Conservation (phyloP, 352 stramenopile genomes). For the Phytophthora pluvialis region DNA sequence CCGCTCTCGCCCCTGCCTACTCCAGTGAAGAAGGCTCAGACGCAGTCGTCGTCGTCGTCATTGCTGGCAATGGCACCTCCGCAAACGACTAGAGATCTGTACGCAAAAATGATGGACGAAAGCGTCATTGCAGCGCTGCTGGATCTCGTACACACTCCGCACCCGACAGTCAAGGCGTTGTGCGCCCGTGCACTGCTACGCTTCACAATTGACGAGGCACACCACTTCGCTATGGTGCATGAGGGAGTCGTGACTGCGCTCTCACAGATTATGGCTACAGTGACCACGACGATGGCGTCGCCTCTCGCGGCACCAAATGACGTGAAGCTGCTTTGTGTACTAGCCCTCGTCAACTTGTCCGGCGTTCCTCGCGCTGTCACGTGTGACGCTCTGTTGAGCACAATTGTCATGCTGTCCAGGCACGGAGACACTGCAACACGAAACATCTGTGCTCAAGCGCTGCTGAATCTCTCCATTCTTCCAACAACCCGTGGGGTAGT, state of each 20-base stretch:
- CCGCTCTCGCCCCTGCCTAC: slow-evolving; percentile 21
- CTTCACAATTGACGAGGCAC: slow-evolving; percentile 75
- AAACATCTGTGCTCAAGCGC: slow-evolving; percentile 54
- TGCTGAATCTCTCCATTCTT: slow-evolving; percentile 84
- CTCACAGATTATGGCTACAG: slow-evolving; percentile 66
- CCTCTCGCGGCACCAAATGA: slow-evolving; percentile 47
- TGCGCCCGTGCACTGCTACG: slow-evolving; percentile 74
- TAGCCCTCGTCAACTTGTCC: slow-evolving; percentile 79
- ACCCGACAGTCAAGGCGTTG: slow-evolving; percentile 68
- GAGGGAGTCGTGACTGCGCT: slow-evolving; percentile 72
- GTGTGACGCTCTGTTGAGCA: slow-evolving; percentile 69
- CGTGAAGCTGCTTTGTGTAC: slow-evolving; percentile 62
- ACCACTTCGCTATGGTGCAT: slow-evolving; percentile 84
- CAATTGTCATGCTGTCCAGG: slow-evolving; percentile 51
- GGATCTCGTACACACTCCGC: slow-evolving; percentile 70
- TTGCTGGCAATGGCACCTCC: slow-evolving; percentile 29
- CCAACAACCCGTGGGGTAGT: slow-evolving; percentile 73
- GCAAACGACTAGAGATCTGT: slow-evolving; percentile 54
- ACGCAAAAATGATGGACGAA: slow-evolving; percentile 79
- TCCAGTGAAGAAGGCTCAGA: slow-evolving; percentile 28
- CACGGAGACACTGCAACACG: slow-evolving; percentile 35
- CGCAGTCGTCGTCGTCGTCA: slow-evolving; percentile 21
- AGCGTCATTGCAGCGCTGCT: slow-evolving; percentile 61
- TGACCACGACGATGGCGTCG: slow-evolving; percentile 34
- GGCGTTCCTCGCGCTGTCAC: slow-evolving; percentile 72